These are phyloP conservation scores for Chaetomium olivaceum DNA, from an alignment of 2,329 filamentous ascomycete species.

Conservation along the genomic window DNA sequence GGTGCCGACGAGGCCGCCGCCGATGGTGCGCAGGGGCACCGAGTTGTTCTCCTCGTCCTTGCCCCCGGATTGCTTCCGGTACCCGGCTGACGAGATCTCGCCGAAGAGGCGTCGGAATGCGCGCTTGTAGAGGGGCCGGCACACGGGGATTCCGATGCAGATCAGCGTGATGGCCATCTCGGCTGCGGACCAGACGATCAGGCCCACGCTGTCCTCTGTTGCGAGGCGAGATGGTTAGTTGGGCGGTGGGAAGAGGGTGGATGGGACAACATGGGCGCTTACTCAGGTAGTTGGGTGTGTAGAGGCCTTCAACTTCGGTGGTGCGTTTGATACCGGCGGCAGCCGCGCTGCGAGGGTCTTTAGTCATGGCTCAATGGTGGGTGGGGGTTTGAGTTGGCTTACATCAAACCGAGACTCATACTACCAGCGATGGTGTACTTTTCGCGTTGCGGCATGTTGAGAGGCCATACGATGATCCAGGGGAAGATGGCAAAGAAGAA, in stretches of 20 bases:
- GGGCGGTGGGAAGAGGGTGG: too few species aligned
- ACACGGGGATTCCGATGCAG: constrained; percentile 26
- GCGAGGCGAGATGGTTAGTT: neutral
- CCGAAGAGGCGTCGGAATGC: constrained; percentile 19
- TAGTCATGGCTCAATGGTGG: neutral
- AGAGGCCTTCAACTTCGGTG: constrained; percentile 24
- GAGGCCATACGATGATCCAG: constrained; percentile 24
- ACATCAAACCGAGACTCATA: constrained; percentile 29
- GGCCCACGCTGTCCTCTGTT: constrained; percentile 22
- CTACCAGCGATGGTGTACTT: constrained; percentile 28
- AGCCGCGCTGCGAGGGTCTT: constrained; percentile 9
- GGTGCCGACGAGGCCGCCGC: constrained; percentile 18
- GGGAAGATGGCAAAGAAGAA: constrained; percentile 27
- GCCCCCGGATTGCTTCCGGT: constrained; percentile 16
- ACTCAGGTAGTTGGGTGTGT: constrained; percentile 23
- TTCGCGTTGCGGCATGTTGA: constrained; percentile 25
- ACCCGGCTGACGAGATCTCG: constrained; percentile 5
- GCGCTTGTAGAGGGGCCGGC: constrained; percentile 22
- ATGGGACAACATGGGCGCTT: neutral
- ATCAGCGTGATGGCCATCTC: constrained; percentile 27
- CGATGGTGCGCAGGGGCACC: constrained; percentile 23
- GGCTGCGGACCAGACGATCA: constrained; percentile 26
- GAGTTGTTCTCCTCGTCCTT: constrained; percentile 5
- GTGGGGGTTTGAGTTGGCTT: neutral
- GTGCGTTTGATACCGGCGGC: constrained; percentile 23